Evolutionary conservation across 805 yeast genomes (phyloP), one percentile per base, ranked within the genome.

Genomic region (Yarrowia bubula): DNA sequence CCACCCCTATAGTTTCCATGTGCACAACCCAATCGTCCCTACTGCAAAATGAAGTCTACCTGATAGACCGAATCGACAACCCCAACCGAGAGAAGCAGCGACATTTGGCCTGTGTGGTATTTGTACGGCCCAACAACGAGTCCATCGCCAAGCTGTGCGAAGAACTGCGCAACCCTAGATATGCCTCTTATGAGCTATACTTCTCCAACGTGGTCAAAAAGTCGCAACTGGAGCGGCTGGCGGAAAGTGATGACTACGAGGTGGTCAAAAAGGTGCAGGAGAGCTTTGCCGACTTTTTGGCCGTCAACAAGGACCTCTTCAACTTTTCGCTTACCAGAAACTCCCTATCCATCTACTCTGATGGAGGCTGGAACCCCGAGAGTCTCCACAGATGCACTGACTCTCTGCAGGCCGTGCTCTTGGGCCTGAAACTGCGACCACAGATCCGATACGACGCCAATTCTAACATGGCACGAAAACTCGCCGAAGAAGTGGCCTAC

Each of bases 161-260:
- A 31, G 99, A 95, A 75, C 77, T 95, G 63, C 77, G 83, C 41
- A 79, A 80, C 66, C 99, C 99, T 0, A 91, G 86, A 70, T 95
- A 92, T 76, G 84, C 86, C 39, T 81, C 80, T 39, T 95, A 95
- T 75, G 87, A 87, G 71, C 74, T 95, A 17, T 90, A 68, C 71
- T 91, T 93, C 79, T 88, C 85, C 73, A 92, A 92, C 73, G 79
- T 85, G 14, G 81, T 92, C 35, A 80, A 85, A 61, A 95, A 93
- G 76, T 79, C 86, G 31, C 89, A 90, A 68, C 75, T 95, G 69
- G 99, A 95, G 73, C 81, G 89, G 60, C 73, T 95, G 53, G 98
- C 99, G 0, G 97, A 91, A 74, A 83, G 90, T 2, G 99, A 95
- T 75, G 95, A 90, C 72, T 80, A 86, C 71, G 98, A 93, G 73